Conservation (phyloP, 441 rosid species). For the Pelargonium myrrhifolium region DNA sequence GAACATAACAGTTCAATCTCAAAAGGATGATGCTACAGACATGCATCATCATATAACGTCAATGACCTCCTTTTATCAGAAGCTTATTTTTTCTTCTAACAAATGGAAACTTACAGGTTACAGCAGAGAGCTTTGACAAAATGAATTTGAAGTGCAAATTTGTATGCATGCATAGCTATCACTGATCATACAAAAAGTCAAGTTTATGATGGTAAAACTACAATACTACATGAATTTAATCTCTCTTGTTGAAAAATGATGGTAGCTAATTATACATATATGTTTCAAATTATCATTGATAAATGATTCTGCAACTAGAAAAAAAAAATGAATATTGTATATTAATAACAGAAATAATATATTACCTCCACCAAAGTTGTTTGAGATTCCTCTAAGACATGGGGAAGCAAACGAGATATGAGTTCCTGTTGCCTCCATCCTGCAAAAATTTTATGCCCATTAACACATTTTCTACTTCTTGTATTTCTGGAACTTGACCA, state of each 20-base stretch:
- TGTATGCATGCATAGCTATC: neutral
- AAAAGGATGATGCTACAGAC: neutral
- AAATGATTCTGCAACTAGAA: neutral
- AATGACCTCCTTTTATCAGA: neutral
- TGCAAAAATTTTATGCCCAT: slow-evolving; percentile 49
- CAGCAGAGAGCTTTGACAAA: neutral
- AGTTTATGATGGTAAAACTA: neutral
- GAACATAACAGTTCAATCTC: neutral
- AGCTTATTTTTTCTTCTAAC: neutral
- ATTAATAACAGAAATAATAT: slow-evolving; percentile 7
- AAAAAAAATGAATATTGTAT: neutral
- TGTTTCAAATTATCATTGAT: neutral
- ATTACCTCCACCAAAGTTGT: slow-evolving; percentile 39
- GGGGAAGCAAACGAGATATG: slow-evolving; percentile 48
- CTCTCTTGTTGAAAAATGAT: neutral
- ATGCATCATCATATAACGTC: neutral
- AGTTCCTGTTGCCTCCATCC: slow-evolving; percentile 71
- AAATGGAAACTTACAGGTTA: neutral
- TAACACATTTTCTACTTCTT: slow-evolving; percentile 37
- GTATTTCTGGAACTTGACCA: slow-evolving; percentile 55
- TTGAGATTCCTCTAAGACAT: slow-evolving; percentile 32
- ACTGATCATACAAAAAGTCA: neutral
- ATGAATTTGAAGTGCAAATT: neutral
- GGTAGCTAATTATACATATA: neutral
- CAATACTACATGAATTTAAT: too few species aligned